Conservation (phyloP, 2,329 filamentous ascomycete species). For the Aspergillus quadrilineatus region DNA sequence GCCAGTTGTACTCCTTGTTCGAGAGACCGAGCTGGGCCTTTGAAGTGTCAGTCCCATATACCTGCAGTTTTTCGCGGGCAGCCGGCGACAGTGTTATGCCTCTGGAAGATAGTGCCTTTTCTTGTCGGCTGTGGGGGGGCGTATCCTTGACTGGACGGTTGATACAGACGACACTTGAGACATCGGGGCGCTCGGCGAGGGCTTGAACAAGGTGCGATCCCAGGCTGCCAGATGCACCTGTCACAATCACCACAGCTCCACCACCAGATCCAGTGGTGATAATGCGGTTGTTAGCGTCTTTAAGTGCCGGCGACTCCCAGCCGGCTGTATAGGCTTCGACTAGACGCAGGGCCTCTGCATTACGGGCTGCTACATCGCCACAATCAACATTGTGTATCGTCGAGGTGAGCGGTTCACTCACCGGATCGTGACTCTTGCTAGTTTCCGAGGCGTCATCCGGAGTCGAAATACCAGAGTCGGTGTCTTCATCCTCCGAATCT, state of each 20-base stretch:
- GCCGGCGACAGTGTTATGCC: conserved; percentile 23
- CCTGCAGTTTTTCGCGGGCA: conserved; percentile 40
- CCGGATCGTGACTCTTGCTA: too few relatives aligned
- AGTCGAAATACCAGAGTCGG: not conserved
- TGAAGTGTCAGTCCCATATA: conserved; percentile 53
- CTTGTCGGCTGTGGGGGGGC: conserved; percentile 34
- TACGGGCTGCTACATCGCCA: not conserved
- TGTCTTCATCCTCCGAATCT: not conserved
- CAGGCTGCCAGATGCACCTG: conserved; percentile 42
- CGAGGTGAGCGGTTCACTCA: not conserved
- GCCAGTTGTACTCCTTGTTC: conserved; percentile 35
- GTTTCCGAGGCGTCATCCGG: too few relatives aligned
- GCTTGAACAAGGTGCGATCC: conserved; percentile 42
- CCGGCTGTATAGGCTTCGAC: not conserved
- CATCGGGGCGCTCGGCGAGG: conserved; percentile 27
- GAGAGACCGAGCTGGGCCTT: conserved; percentile 51
- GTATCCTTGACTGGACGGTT: conserved; percentile 41
- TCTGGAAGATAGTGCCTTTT: conserved; percentile 29
- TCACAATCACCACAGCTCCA: conserved; percentile 36
- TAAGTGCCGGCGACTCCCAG: not conserved
- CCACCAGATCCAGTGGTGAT: too few relatives aligned
- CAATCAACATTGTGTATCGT: too few relatives aligned
- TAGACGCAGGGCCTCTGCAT: not conserved
- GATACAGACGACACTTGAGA: conserved; percentile 44
- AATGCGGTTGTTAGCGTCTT: too few relatives aligned